Percentiles rank a stretch among this genome's conserved stretches.
Conservation (phyloP, 2,329 filamentous ascomycete species). For the Aureobasidium sp. region DNA sequence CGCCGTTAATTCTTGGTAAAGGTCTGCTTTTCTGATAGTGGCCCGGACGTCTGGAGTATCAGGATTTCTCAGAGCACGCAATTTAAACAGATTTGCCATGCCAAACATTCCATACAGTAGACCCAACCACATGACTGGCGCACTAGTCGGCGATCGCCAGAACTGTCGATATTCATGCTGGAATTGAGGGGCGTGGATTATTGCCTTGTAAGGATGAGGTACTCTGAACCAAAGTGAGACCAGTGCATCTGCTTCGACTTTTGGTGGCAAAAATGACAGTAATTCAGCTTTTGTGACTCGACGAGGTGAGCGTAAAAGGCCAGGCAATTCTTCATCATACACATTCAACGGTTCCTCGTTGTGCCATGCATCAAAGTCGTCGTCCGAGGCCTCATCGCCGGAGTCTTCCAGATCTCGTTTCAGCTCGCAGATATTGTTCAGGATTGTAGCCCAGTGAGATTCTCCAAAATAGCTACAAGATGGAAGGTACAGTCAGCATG, state of each 20-base stretch:
- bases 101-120: conserved; percentile 42
- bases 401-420: conserved; percentile 28
- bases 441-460: conserved; percentile 73
- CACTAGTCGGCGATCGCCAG: conserved; percentile 34
- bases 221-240: conserved; percentile 31
- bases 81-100: conserved; percentile 29
- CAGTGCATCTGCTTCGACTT: conserved; percentile 25
- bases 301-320: conserved; percentile 14
- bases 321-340: neutral
- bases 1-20: conserved; percentile 26
- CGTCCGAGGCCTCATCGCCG: conserved; percentile 20
- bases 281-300: conserved; percentile 26
- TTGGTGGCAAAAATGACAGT: conserved; percentile 28
- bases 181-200: conserved; percentile 54
- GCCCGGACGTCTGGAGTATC: conserved; percentile 17
- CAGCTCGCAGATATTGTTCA: conserved; percentile 50
- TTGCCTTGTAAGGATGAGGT: conserved; percentile 33
- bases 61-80: conserved; percentile 23
- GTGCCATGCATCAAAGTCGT: conserved; percentile 7
- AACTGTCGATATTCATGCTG: conserved; percentile 39
- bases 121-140: conserved; percentile 41
- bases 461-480: conserved; percentile 66
- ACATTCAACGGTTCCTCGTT: conserved; percentile 14
- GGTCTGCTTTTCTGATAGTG: conserved; percentile 20
- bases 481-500: neutral